Evolutionary conservation across 495 filamentous ascomycete genomes (phyloP).

Genomic region (Podospora australis): DNA sequence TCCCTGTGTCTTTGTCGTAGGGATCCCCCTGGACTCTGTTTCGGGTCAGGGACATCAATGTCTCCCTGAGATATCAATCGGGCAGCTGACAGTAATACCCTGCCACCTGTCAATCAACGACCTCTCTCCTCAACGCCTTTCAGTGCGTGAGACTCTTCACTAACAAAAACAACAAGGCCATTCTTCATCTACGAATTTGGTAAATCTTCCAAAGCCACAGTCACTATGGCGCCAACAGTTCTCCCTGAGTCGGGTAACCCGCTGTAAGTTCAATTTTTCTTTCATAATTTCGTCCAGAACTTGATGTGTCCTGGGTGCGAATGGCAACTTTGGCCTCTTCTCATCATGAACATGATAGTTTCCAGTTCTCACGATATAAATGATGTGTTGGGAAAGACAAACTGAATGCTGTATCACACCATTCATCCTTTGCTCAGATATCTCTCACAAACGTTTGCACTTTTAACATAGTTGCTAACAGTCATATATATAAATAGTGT

Average conservation of each 20-base stretch:
- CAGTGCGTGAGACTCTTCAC: not conserved
- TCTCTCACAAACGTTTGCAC: too few species aligned
- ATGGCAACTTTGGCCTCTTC: too few species aligned
- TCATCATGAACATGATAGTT: constrained; percentile 6
- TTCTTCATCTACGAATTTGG: too few species aligned
- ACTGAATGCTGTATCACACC: not conserved
- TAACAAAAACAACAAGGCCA: not conserved
- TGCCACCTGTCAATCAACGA: not conserved
- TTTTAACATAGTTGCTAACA: too few species aligned
- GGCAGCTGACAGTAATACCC: not conserved
- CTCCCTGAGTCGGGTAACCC: constrained; percentile 50
- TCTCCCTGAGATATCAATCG: too few species aligned
- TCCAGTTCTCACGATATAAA: too few species aligned
- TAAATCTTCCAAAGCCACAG: not conserved
- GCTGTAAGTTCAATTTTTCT: constrained; percentile 34
- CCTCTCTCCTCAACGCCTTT: not conserved
- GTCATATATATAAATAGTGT: constrained; percentile 47
- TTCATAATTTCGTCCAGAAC: too few species aligned
- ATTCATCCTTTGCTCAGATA: too few species aligned
- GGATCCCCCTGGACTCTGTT: too few species aligned
- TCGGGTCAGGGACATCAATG: too few species aligned
- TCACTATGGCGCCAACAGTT: constrained; percentile 44
- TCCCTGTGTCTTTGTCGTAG: too few species aligned
- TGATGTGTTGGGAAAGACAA: not conserved
- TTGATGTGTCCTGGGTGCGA: too few species aligned